Evolutionary conservation across 176 grass and related monocot species (phyloP).

Genomic region (Alopecurus myosuroides): DNA sequence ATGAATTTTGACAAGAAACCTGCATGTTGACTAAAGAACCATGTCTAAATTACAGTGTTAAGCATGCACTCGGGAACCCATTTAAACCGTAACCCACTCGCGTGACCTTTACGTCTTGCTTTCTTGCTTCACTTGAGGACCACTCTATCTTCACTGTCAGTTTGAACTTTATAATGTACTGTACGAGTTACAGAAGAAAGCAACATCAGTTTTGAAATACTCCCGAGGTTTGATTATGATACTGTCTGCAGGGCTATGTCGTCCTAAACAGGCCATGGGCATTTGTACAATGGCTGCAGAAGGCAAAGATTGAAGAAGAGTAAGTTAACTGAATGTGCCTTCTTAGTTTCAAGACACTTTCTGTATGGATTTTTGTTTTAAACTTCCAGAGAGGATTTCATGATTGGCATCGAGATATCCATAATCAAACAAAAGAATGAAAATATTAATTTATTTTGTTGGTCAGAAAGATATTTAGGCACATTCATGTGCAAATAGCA

Average conservation of each 20-base stretch:
- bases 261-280: constrained; percentile 96
- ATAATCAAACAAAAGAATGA: constrained; percentile 4
- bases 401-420: background rate
- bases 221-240: background rate
- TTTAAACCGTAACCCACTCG: background rate
- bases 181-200: background rate
- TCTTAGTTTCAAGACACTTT: background rate
- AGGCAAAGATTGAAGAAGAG: constrained; percentile 88
- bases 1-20: background rate
- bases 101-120: background rate
- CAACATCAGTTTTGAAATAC: background rate
- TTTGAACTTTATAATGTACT: background rate
- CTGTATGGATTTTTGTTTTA: background rate
- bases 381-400: background rate
- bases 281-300: constrained; percentile 96
- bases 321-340: constrained; percentile 18
- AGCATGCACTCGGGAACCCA: background rate
- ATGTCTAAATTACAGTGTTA: background rate
- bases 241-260: constrained; percentile 72
- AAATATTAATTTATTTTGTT: background rate
- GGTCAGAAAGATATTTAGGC: background rate
- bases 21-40: background rate
- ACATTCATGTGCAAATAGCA: constrained; percentile 4
- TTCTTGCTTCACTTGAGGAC: background rate
- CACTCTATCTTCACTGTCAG: background rate